Evolutionary conservation across 2,329 filamentous ascomycete species (phyloP).

Genomic region (Acarospora socialis): DNA sequence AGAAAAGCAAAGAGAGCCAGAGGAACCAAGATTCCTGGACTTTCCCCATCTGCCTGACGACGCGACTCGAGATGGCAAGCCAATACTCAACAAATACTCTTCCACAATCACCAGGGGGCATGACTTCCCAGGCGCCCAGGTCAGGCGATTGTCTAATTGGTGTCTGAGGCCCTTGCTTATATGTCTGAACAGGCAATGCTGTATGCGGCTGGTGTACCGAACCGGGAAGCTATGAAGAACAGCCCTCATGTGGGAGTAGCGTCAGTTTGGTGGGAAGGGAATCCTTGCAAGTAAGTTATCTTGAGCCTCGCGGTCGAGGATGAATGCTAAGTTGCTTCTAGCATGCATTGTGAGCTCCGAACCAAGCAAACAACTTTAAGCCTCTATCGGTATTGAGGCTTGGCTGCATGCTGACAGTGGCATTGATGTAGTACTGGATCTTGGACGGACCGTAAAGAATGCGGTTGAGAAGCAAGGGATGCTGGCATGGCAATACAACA

Average conservation of each 20-base stretch:
- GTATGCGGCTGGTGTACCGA: slow-evolving; percentile 79
- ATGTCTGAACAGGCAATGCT: slow-evolving; percentile 64
- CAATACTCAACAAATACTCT: slow-evolving; percentile 74
- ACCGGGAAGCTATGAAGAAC: slow-evolving; percentile 72
- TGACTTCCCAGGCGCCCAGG: slow-evolving; percentile 86
- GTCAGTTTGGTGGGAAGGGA: slow-evolving; percentile 95
- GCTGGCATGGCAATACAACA: slow-evolving; percentile 92
- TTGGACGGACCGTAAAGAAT: slow-evolving; percentile 77
- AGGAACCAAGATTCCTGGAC: slow-evolving; percentile 39
- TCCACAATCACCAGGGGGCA: slow-evolving; percentile 67
- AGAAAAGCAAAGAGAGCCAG: slow-evolving; percentile 23
- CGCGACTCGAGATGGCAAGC: slow-evolving; percentile 41
- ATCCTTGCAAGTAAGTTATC: slow-evolving; percentile 70
- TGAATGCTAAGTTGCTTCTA: slow-evolving; percentile 16
- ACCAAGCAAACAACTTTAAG: no score
- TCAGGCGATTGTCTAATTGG: no score
- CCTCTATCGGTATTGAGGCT: no score
- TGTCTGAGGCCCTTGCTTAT: background rate
- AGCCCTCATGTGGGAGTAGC: slow-evolving; percentile 83
- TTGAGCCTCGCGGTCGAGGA: slow-evolving; percentile 2
- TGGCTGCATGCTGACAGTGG: no score
- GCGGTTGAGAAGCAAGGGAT: slow-evolving; percentile 68
- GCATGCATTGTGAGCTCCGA: slow-evolving; percentile 34
- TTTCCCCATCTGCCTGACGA: slow-evolving; percentile 42
- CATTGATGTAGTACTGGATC: slow-evolving; percentile 67